A percentile compares a stretch with the other conserved stretches of the same genome.
These are phyloP conservation scores for Cordyceps farinosa DNA, from an alignment of 2,329 filamentous ascomycete genomes.

Conservation along the genomic window DNA sequence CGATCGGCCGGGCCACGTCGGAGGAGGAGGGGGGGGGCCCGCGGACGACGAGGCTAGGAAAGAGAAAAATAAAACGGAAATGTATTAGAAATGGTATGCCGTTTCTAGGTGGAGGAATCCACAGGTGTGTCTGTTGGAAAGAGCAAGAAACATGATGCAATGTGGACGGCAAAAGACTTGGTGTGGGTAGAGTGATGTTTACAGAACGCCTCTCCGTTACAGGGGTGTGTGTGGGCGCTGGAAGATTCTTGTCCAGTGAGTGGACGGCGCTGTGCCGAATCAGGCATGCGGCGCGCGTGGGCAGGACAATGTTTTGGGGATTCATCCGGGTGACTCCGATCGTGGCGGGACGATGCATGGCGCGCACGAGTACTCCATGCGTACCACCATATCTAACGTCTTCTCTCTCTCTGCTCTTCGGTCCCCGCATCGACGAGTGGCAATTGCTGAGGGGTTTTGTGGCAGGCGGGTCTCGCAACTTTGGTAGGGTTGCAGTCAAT, in stretches of 20 bases:
- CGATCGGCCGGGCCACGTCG: too few species aligned
- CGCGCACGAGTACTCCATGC: background rate
- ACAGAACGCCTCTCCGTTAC: too few species aligned
- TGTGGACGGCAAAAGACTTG: background rate
- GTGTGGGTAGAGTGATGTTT: too few species aligned
- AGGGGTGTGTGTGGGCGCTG: background rate
- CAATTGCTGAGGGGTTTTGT: background rate
- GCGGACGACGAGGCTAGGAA: too few species aligned
- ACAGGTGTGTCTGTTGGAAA: too few species aligned
- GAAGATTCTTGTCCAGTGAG: background rate
- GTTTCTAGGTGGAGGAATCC: too few species aligned
- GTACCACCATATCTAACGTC: background rate
- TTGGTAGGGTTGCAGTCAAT: too few species aligned
- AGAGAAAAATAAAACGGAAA: too few species aligned
- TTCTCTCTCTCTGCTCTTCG: background rate
- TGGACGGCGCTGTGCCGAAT: background rate
- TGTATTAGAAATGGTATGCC: too few species aligned
- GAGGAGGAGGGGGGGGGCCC: too few species aligned
- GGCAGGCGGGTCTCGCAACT: too few species aligned
- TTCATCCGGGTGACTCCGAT: constrained; percentile 19
- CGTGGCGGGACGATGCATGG: constrained; percentile 16
- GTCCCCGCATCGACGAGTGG: too few species aligned
- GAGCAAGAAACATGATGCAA: background rate
- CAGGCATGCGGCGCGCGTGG: background rate
- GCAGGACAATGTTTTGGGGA: background rate